Evolutionary conservation across 345 rosid species (phyloP).

Genomic region (Lenwebbia sp.): DNA sequence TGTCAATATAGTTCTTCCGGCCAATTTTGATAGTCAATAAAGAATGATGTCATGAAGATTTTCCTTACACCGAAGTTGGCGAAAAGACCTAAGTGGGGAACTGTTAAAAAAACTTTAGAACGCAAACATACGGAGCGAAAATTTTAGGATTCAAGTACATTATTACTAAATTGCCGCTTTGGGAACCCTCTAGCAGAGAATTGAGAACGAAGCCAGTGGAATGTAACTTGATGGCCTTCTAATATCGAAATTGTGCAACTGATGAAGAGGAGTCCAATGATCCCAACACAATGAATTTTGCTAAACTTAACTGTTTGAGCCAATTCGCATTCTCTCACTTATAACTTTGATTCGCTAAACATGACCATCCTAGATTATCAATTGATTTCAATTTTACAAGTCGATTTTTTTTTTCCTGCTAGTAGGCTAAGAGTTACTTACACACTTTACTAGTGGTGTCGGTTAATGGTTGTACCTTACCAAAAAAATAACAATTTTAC

Average conservation of each 20-base stretch:
- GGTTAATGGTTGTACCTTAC: not conserved
- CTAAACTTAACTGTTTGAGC: not conserved
- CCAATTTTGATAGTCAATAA: not conserved
- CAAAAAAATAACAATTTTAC: not conserved
- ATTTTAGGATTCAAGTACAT: not conserved
- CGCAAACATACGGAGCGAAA: not conserved
- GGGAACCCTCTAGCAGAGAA: not conserved
- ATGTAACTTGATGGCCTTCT: not conserved
- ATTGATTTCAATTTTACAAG: not conserved
- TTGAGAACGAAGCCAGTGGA: not conserved
- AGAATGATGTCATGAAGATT: not conserved
- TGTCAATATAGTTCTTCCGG: too few species aligned
- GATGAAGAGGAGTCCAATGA: not conserved
- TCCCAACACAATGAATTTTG: not conserved
- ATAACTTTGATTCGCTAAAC: not conserved
- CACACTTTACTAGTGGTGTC: not conserved
- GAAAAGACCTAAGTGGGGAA: not conserved
- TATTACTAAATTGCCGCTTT: not conserved
- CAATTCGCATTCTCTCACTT: not conserved
- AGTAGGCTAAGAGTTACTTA: not conserved
- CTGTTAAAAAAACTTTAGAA: not conserved
- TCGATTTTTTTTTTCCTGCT: not conserved
- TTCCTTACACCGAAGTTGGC: not conserved
- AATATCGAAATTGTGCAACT: not conserved
- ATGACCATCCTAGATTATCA: not conserved